Evolutionary conservation across 495 filamentous ascomycete species (phyloP).

Genomic region (Neurospora africana): DNA sequence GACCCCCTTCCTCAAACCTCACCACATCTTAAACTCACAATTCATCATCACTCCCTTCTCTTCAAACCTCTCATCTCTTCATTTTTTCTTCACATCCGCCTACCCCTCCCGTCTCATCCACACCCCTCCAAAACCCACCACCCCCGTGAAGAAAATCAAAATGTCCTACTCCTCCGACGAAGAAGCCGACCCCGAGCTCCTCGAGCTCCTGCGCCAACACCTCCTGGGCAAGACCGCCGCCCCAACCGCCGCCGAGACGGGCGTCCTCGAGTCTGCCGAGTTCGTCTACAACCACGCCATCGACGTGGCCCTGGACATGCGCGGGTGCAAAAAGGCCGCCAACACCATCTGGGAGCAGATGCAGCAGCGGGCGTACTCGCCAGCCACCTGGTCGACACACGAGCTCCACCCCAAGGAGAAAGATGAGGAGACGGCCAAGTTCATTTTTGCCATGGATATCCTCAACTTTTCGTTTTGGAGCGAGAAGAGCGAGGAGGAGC

Average conservation of each 20-base stretch:
- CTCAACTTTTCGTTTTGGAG: slow-evolving; percentile 93
- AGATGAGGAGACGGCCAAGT: slow-evolving; percentile 68
- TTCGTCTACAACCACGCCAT: slow-evolving; percentile 87
- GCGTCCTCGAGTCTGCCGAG: slow-evolving; percentile 72
- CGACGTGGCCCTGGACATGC: slow-evolving; percentile 77
- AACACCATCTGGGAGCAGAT: slow-evolving; percentile 66
- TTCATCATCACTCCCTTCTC: neutral
- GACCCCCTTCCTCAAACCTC: neutral
- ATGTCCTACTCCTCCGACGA: slow-evolving; percentile 92
- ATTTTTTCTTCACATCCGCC: no score
- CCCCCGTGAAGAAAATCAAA: slow-evolving; percentile 30
- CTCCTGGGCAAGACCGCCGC: slow-evolving; percentile 44
- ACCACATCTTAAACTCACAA: neutral
- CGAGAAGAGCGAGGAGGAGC: slow-evolving; percentile 45
- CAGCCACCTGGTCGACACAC: slow-evolving; percentile 74
- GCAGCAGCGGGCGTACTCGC: slow-evolving; percentile 73
- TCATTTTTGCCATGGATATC: slow-evolving; percentile 94
- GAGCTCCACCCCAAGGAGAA: slow-evolving; percentile 80
- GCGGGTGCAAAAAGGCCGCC: slow-evolving; percentile 70
- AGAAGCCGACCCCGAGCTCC: slow-evolving; percentile 77
- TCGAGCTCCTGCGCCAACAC: slow-evolving; percentile 76
- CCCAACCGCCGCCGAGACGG: slow-evolving; percentile 49
- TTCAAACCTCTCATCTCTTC: neutral
- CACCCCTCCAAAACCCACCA: neutral
- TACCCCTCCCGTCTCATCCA: neutral